A percentile compares a stretch with the other conserved stretches of the same genome.
These are phyloP conservation scores for Exsudoporus frostii DNA, from an alignment of 768 basidiomycete species.

Conservation along the genomic window DNA sequence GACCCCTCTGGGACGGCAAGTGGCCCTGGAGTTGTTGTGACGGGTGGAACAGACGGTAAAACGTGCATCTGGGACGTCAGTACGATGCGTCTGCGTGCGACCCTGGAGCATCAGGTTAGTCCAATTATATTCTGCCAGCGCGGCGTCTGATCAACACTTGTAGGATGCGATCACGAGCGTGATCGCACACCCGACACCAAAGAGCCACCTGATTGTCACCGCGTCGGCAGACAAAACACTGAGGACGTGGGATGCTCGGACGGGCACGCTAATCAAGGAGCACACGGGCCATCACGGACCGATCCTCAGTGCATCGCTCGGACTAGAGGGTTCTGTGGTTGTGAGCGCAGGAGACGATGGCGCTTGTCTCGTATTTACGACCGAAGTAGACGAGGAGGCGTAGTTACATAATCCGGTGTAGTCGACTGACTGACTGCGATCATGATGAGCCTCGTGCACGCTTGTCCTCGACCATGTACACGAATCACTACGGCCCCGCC, in stretches of 20 bases:
- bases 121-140: background rate
- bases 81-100: conserved; percentile 80
- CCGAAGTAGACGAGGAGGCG: conserved; percentile 36
- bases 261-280: conserved; percentile 70
- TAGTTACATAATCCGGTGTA: conserved; percentile 23
- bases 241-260: conserved; percentile 91
- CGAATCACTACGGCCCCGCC: conserved; percentile 36
- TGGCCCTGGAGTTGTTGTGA: conserved; percentile 61
- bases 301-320: conserved; percentile 73
- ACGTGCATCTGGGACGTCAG: conserved; percentile 92
- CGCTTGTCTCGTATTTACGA: conserved; percentile 77
- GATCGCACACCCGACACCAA: conserved; percentile 69
- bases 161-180: conserved; percentile 89
- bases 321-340: conserved; percentile 64
- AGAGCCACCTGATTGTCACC: conserved; percentile 75
- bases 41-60: conserved; percentile 92
- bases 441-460: background rate
- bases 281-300: conserved; percentile 82
- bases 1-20: conserved; percentile 60
- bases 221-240: conserved; percentile 85
- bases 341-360: conserved; percentile 93
- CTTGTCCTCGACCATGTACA: conserved; percentile 35
- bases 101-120: conserved; percentile 77
- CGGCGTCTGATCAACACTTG: conserved; percentile 6
- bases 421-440: background rate